These are phyloP conservation scores for Globisporangium spinosum DNA, from an alignment of 352 stramenopile species.

Conservation along the genomic window DNA sequence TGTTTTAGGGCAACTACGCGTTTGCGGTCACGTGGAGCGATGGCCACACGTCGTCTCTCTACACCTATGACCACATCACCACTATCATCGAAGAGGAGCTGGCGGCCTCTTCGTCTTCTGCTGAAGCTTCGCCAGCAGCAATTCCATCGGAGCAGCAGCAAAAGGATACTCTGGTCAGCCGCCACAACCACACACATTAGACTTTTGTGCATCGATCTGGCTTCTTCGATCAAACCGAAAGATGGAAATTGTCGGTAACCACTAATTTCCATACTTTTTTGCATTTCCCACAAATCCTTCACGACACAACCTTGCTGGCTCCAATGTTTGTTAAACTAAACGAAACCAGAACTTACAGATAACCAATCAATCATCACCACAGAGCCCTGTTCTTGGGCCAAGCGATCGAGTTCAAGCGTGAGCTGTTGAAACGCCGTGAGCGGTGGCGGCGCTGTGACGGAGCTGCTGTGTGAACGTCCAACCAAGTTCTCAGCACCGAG, in stretches of 20 bases:
- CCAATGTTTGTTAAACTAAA: neutral
- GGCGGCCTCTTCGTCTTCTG: neutral
- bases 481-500: neutral
- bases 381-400: neutral
- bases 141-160: neutral
- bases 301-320: neutral
- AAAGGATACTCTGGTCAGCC: neutral
- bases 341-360: neutral
- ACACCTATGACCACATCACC: slow-evolving; percentile 91
- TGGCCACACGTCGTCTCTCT: slow-evolving; percentile 94
- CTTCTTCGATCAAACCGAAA: neutral
- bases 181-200: slow-evolving; percentile 11
- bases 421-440: neutral
- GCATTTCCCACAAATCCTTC: neutral
- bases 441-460: neutral
- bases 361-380: neutral
- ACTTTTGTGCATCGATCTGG: neutral
- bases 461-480: too few relatives aligned
- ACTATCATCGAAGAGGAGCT: slow-evolving; percentile 47
- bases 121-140: neutral
- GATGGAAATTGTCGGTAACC: neutral
- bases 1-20: slow-evolving; percentile 94
- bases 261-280: neutral
- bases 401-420: neutral
- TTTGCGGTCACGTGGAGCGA: slow-evolving; percentile 97